Base-by-base conservation (phyloP, 2,329 filamentous ascomycete genomes). In the Paecilomyces niveus region DNA sequence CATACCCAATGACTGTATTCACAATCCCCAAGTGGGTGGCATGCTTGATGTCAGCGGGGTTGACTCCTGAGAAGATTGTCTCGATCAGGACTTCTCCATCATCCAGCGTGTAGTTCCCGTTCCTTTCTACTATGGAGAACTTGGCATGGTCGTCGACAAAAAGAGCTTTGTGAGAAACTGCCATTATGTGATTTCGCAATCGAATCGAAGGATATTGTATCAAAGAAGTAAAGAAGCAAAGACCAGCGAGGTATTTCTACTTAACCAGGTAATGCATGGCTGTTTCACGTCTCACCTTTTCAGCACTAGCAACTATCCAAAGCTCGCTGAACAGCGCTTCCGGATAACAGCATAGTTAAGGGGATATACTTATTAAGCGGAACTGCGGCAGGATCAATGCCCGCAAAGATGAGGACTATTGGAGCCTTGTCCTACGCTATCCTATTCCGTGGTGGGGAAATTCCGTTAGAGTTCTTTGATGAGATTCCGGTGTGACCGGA, bases 11-110 rank as follows among this genome's bases (percentile, higher is more conserved):
- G 22, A 59, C 22, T 3, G 57, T 31, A 7, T 54, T 51, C 13
- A 45, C 24, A 18, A 59, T 59, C 13, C 54, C 54, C 5, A 57
- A 45, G 7, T 31, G n/a, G 1, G 54, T 59, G 8, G 57, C 31
- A 22, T 59, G 57, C 8, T 54, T 45, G 31, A 54, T 35, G 18
- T 59, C 57, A n/a, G 57, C 57, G 5, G 57, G 57, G 13, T 59
- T 59, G 8, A 45, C 32, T 3, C 49, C 54, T 15, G 57, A 59
- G 49, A 35, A 35, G 9, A 35, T 35, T 15, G 32, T 35, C 32
- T 35, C 32, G 32, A 35, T 35, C 32, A 35, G 13, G 32, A 35
- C 32, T 8, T 35, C 32, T 35, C 32, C 32, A 11, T 35, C 32
- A 11, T 35, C 32, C 32, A 35, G 9, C 32, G 32, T 10, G 13